Percentiles rank a stretch among this genome's conserved stretches.
Evolutionary conservation across 2,329 filamentous ascomycete species (phyloP).

Genomic region (Aspergillus transmontanensis): DNA sequence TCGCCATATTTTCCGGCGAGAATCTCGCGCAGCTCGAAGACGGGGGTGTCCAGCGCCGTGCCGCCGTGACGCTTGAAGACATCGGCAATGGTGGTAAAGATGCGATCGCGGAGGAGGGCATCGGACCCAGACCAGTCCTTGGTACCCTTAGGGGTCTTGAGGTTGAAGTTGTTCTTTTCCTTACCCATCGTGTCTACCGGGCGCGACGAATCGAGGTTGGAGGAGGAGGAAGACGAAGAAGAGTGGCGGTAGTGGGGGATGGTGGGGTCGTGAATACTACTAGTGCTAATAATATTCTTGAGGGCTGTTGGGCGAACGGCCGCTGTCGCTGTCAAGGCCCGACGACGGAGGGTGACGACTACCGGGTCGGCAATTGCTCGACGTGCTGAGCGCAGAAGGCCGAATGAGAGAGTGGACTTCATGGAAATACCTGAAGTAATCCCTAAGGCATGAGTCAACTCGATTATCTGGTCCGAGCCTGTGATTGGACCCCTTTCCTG

Average conservation of each 20-base stretch:
- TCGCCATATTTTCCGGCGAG: constrained; percentile 89
- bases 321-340: constrained; percentile 1
- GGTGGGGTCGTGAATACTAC: constrained; percentile 2
- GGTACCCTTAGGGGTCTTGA: constrained; percentile 90
- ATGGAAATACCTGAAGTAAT: not conserved
- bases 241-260: constrained; percentile 6
- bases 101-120: constrained; percentile 78
- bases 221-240: constrained; percentile 4
- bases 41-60: constrained; percentile 76
- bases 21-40: constrained; percentile 86
- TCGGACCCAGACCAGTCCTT: constrained; percentile 82
- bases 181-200: constrained; percentile 2
- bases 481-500: not conserved
- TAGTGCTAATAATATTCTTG: constrained; percentile 2
- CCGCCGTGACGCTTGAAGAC: constrained; percentile 85
- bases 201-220: not conserved
- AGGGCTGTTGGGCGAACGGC: constrained; percentile 1
- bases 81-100: constrained; percentile 73
- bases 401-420: not conserved
- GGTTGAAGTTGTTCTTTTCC: constrained; percentile 54
- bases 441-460: not conserved
- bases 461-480: not conserved
- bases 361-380: not conserved
- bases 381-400: constrained; percentile 1
- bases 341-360: not conserved